These are phyloP conservation scores for Hymenoscyphus salicellus DNA, from an alignment of 2,329 filamentous ascomycete genomes.

Conservation along the genomic window DNA sequence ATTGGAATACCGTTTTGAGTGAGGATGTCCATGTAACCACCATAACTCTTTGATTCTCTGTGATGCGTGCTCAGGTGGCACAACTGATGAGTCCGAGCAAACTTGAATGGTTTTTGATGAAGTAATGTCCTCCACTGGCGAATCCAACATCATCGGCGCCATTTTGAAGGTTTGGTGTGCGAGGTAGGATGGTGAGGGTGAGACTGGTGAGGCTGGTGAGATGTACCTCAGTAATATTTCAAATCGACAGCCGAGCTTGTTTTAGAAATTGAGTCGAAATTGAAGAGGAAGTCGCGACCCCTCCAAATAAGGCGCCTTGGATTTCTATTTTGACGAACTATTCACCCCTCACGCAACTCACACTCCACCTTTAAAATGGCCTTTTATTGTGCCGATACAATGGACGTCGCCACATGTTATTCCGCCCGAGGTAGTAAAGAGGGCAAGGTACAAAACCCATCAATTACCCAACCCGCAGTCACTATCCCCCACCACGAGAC, in stretches of 20 bases:
- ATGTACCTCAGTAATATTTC: not conserved
- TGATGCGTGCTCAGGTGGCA: slow-evolving; percentile 28
- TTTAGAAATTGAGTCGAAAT: not conserved
- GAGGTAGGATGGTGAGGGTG: not conserved
- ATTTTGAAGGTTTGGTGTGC: slow-evolving; percentile 12
- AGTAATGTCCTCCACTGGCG: slow-evolving; percentile 8
- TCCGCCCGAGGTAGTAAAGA: not conserved
- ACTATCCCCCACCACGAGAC: not conserved
- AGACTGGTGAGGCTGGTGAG: not conserved
- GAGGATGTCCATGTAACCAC: slow-evolving; percentile 35
- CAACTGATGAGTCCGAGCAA: slow-evolving; percentile 32
- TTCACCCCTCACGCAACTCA: not conserved
- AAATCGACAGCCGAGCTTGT: not conserved
- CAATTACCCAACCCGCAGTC: not conserved
- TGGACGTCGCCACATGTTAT: not conserved
- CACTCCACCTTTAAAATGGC: not conserved
- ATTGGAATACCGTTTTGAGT: slow-evolving; percentile 33
- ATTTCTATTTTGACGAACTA: not conserved
- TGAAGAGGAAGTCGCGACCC: not conserved
- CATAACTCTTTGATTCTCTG: slow-evolving; percentile 32
- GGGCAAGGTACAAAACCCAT: not conserved
- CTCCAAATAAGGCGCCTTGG: not conserved
- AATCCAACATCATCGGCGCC: slow-evolving; percentile 24
- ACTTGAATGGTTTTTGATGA: slow-evolving; percentile 8
- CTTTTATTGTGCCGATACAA: not conserved